Evolutionary conservation across 73 alveolate species (phyloP).

Genomic region (Effrenium voratum): DNA sequence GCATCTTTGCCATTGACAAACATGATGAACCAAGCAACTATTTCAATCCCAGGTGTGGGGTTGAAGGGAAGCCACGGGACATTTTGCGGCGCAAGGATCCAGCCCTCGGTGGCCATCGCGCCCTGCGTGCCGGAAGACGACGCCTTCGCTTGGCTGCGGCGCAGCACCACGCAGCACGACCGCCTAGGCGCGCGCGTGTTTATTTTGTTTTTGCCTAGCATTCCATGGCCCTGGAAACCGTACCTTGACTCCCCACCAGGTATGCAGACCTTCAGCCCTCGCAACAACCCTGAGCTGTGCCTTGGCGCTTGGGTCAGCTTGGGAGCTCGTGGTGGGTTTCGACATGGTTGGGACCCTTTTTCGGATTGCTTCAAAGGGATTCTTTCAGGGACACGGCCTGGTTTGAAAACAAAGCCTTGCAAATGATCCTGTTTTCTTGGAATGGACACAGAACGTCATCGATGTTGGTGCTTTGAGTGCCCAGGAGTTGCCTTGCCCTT

Average conservation of each 20-base stretch:
- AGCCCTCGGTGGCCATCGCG: slow-evolving; percentile 33
- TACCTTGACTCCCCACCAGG: background rate
- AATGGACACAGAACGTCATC: background rate
- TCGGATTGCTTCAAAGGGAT: background rate
- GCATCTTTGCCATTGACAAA: background rate
- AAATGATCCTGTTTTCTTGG: background rate
- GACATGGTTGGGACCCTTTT: background rate
- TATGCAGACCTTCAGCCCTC: slow-evolving; percentile 46
- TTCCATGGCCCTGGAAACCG: background rate
- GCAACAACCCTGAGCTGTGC: slow-evolving; percentile 1
- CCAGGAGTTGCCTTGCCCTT: too few species aligned
- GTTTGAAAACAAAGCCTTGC: background rate
- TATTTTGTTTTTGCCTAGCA: background rate
- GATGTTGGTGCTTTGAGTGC: background rate
- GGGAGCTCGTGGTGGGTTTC: background rate
- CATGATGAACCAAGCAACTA: background rate
- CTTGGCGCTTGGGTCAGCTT: too few species aligned
- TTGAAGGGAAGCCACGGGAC: background rate
- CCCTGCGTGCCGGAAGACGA: slow-evolving; percentile 42
- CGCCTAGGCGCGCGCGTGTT: background rate
- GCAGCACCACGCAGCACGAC: slow-evolving; percentile 11
- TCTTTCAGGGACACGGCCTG: background rate
- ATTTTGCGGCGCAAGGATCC: background rate
- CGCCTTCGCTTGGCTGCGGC: slow-evolving; percentile 40
- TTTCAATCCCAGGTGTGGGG: background rate